Percentiles rank a stretch among this genome's conserved stretches.
phyloP scores from a whole-genome alignment of 352 stramenopile genomes.

The Globisporangium camurandrum region DNA sequence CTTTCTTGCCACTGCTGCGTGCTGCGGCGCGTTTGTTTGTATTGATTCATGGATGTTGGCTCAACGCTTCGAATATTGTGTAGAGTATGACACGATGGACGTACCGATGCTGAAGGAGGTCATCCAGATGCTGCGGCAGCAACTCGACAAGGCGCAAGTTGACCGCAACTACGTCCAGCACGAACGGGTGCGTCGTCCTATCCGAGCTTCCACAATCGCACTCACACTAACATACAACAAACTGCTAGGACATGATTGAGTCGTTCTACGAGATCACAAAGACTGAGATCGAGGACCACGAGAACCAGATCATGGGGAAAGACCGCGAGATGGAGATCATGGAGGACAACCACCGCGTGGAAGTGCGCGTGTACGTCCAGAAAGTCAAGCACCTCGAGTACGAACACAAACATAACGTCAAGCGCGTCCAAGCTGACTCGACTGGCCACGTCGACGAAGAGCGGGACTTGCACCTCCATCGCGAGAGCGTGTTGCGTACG shows the following conservation, averaged over 20 bases:
- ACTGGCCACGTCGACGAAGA: constrained; percentile 70
- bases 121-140: constrained; percentile 88
- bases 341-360: constrained; percentile 93
- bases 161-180: constrained; percentile 95
- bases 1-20: too few relatives aligned
- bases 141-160: constrained; percentile 86
- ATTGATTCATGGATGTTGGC: background rate
- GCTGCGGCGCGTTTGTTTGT: background rate
- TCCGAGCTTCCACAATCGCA: too few relatives aligned
- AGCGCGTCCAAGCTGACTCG: constrained; percentile 67
- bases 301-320: constrained; percentile 88
- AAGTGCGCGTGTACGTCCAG: constrained; percentile 91
- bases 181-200: constrained; percentile 54
- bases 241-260: constrained; percentile 89
- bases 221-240: too few relatives aligned
- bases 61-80: background rate
- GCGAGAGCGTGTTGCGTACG: constrained; percentile 53
- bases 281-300: constrained; percentile 86
- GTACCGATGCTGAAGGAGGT: constrained; percentile 90
- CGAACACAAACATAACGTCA: constrained; percentile 92
- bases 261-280: constrained; percentile 94
- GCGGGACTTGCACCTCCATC: constrained; percentile 52
- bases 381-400: constrained; percentile 95
- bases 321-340: constrained; percentile 94
- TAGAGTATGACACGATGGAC: constrained; percentile 92